Evolutionary conservation across 163 green algal species (phyloP), one percentile per base, ranked within the genome.

Genomic region (Prototheca wickerhamii): DNA sequence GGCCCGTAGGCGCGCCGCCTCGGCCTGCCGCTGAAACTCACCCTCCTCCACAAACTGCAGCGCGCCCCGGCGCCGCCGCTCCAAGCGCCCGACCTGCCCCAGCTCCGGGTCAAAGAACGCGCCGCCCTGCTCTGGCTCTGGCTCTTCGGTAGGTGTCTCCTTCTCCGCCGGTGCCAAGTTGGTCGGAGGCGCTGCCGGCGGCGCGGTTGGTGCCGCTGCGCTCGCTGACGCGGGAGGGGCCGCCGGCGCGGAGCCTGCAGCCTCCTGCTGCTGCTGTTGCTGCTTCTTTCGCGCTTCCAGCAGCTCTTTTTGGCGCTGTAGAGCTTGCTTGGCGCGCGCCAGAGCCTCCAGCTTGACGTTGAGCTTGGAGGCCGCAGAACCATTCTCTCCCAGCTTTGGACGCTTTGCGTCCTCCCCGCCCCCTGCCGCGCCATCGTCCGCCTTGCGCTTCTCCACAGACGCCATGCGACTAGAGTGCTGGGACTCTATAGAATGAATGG

Each of bases 1-100:
- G 37, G 75, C 69, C 65, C 60, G 59, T 37, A 85, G 71, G 21
- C 80, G 80, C 40, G 72, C 74, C 18, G 77, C 62, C 54, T 92
- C 84, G 10, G 84, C 87, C 64, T 87, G 64, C 34, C 73, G 77
- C 66, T 87, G 68, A 52, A 88, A 82, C 49, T 55, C 65, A 17
- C 87, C 87, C 62, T 84, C 64, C 65, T 89, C 70, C 1, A 92
- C 77, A 74, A 92, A 92, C 18, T 86, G 76, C 49, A 92, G 76
- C 6, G 60, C 68, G 8, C 59, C 60, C 0, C 71, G 66, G n/a
- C 58, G 60, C 4, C 68, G 61, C 30, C 82, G 60, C 26, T 82
- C 56, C 40, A 71, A 7, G 37, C 60, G 64, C 18, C 60, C 49
- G 21, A 69, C 42, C 25, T 67, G 61, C 23, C 66, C 70, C n/a